phyloP scores from a whole-genome alignment of 805 yeast genomes.

The Starmerella riodocensis region DNA sequence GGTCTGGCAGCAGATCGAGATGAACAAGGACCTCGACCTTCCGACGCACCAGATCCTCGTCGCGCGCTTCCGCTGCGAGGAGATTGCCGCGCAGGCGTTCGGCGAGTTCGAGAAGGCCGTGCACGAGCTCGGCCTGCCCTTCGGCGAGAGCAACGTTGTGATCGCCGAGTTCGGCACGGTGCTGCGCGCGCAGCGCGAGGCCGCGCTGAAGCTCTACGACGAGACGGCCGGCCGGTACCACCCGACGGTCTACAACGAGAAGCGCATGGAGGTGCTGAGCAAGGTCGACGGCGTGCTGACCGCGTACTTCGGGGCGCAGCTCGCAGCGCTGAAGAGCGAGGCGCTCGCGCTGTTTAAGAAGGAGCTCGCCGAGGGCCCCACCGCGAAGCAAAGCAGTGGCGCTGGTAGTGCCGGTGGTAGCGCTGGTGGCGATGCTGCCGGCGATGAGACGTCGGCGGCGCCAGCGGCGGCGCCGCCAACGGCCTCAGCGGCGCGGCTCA shows the following conservation, averaged over 20 bases:
- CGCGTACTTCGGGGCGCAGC: slow-evolving; percentile 34
- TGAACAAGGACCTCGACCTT: slow-evolving; percentile 83
- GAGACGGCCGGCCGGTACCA: slow-evolving; percentile 64
- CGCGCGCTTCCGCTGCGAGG: slow-evolving; percentile 89
- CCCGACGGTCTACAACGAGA: slow-evolving; percentile 49
- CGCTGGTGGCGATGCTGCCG: background rate
- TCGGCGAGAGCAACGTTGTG: slow-evolving; percentile 13
- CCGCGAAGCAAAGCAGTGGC: no score
- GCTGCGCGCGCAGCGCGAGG: slow-evolving; percentile 34
- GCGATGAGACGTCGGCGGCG: background rate
- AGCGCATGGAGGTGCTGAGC: slow-evolving; percentile 37
- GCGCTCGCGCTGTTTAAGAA: slow-evolving; percentile 25
- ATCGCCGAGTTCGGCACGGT: slow-evolving; percentile 24
- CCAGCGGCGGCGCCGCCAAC: background rate
- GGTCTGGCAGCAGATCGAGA: slow-evolving; percentile 89
- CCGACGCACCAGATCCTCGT: slow-evolving; percentile 95
- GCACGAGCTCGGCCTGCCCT: slow-evolving; percentile 23
- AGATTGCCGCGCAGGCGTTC: slow-evolving; percentile 49
- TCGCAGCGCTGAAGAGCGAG: slow-evolving; percentile 29
- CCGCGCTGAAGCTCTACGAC: slow-evolving; percentile 46
- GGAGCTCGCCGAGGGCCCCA: slow-evolving; percentile 8
- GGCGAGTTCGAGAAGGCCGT: slow-evolving; percentile 33
- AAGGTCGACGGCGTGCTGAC: slow-evolving; percentile 34
- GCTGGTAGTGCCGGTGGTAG: background rate
- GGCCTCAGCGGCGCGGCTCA: slow-evolving; percentile 5